Percentiles rank a stretch among this genome's conserved stretches.
phyloP scores from a whole-genome alignment of 805 yeast genomes.

The Saccharomycopsis synnaedendra region DNA sequence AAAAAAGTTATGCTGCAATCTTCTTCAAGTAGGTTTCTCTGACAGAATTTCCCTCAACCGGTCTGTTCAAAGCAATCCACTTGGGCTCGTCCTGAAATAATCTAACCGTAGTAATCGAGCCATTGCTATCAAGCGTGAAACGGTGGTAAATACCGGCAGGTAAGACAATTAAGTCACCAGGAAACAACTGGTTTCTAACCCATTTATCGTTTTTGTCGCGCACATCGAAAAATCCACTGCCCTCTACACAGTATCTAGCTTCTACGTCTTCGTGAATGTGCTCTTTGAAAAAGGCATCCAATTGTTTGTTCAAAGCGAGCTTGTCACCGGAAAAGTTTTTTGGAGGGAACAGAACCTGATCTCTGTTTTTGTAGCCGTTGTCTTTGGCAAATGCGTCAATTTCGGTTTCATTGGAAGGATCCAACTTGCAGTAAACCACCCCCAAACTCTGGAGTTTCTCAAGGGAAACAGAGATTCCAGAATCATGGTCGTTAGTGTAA shows the following conservation, averaged over 20 bases:
- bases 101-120: conserved; percentile 66
- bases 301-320: conserved; percentile 46
- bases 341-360: conserved; percentile 49
- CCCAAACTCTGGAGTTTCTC: conserved; percentile 50
- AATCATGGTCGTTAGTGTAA: conserved; percentile 60
- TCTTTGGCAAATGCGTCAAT: conserved; percentile 59
- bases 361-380: conserved; percentile 73
- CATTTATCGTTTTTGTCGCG: conserved; percentile 53
- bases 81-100: conserved; percentile 91
- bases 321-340: conserved; percentile 53
- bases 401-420: conserved; percentile 30
- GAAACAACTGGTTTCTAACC: conserved; percentile 60
- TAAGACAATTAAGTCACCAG: conserved; percentile 55
- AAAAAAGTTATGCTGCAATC: no score
- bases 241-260: conserved; percentile 80
- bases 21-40: conserved; percentile 31
- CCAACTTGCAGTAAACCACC: conserved; percentile 48
- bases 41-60: conserved; percentile 25
- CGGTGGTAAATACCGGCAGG: conserved; percentile 96
- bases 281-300: conserved; percentile 64
- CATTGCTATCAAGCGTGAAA: conserved; percentile 59
- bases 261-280: conserved; percentile 97
- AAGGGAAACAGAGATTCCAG: conserved; percentile 45
- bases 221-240: conserved; percentile 88
- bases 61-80: conserved; percentile 81